Conservation (phyloP, 768 basidiomycete genomes). For the Tylopilus balloui region DNA sequence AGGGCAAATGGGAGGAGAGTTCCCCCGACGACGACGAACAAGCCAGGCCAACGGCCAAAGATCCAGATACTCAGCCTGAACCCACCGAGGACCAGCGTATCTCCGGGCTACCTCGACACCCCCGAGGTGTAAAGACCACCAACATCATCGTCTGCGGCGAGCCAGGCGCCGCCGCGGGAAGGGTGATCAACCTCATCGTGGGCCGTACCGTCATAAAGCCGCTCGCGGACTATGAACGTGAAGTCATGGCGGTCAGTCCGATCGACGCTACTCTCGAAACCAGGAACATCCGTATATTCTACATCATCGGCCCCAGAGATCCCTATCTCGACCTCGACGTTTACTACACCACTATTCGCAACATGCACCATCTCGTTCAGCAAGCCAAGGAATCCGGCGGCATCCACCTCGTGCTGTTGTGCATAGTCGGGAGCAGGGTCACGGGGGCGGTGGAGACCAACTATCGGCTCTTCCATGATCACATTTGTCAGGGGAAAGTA, state of each 20-base stretch:
- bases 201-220: slow-evolving; percentile 17
- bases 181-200: slow-evolving; percentile 27
- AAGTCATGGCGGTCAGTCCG: slow-evolving; percentile 27
- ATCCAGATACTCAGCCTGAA: slow-evolving; percentile 8
- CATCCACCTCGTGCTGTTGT: slow-evolving; percentile 37
- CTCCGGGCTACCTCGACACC: slow-evolving; percentile 15
- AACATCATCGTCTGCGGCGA: slow-evolving; percentile 44
- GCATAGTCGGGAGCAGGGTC: slow-evolving; percentile 37
- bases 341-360: slow-evolving; percentile 17
- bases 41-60: neutral
- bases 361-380: slow-evolving; percentile 29
- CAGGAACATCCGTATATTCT: slow-evolving; percentile 22
- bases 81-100: slow-evolving; percentile 18
- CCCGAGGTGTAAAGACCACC: slow-evolving; percentile 17
- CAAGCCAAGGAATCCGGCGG: slow-evolving; percentile 25
- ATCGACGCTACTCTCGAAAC: slow-evolving; percentile 25
- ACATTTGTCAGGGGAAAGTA: slow-evolving; percentile 35
- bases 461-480: slow-evolving; percentile 35
- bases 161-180: slow-evolving; percentile 30
- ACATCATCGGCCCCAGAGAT: slow-evolving; percentile 32
- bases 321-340: slow-evolving; percentile 19
- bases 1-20: slow-evolving; percentile 1
- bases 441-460: slow-evolving; percentile 32
- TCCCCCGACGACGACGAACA: neutral
- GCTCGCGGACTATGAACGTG: slow-evolving; percentile 26